phyloP scores from a whole-genome alignment of 2,329 filamentous ascomycete genomes.

The Aspergillus novofumigatus region DNA sequence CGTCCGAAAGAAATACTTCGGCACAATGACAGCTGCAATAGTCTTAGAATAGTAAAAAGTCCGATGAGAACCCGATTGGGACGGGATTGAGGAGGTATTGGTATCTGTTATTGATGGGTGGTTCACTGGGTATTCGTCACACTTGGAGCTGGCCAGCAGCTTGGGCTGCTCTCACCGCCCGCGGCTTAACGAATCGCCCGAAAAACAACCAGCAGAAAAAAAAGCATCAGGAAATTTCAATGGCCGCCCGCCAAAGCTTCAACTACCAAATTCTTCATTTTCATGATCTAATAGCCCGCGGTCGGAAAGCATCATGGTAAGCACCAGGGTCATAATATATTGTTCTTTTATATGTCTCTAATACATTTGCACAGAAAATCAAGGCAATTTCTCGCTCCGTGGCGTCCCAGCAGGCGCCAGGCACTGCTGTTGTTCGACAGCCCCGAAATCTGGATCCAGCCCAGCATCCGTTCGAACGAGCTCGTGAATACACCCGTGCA shows the following conservation, averaged over 20 bases:
- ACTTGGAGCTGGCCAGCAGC: conserved; percentile 15
- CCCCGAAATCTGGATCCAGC: conserved; percentile 67
- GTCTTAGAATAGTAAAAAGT: not conserved
- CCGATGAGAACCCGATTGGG: not conserved
- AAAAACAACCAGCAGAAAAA: conserved; percentile 27
- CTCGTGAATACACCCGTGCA: conserved; percentile 75
- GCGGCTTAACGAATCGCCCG: conserved; percentile 27
- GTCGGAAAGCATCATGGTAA: conserved; percentile 27
- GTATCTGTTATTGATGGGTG: conserved; percentile 9
- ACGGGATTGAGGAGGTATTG: conserved; percentile 16
- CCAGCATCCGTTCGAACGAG: conserved; percentile 85
- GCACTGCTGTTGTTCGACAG: conserved; percentile 42
- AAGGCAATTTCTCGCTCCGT: conserved; percentile 49
- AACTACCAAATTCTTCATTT: conserved; percentile 3
- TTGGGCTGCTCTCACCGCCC: conserved; percentile 29
- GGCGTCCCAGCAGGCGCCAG: conserved; percentile 46
- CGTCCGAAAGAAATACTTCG: not conserved
- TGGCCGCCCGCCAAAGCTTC: conserved; percentile 11
- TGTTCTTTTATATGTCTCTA: not conserved
- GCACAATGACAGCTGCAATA: not conserved
- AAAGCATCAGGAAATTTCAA: conserved; percentile 20
- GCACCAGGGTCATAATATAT: conserved; percentile 5
- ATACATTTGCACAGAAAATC: conserved; percentile 46
- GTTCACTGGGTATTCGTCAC: conserved; percentile 18
- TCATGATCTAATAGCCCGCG: conserved; percentile 9